These are phyloP conservation scores for Parascedosporium putredinis DNA, from an alignment of 2,329 filamentous ascomycete genomes.

Conservation along the genomic window DNA sequence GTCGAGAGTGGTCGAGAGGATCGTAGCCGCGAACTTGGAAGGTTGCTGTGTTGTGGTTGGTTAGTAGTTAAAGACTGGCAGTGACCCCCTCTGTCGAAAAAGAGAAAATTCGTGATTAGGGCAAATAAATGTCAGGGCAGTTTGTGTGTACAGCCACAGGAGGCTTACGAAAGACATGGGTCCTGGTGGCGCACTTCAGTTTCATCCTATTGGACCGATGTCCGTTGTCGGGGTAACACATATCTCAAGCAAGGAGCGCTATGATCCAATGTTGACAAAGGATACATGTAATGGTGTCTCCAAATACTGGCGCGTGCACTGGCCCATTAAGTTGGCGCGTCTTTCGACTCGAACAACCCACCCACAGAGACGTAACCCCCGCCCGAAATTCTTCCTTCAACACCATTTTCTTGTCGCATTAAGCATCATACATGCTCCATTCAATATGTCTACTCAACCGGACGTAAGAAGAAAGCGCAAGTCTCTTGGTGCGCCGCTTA, in stretches of 20 bases:
- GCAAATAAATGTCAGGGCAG: slow-evolving; percentile 9
- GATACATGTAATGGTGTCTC: slow-evolving; percentile 1
- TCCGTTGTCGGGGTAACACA: slow-evolving; percentile 4
- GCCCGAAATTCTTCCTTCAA: not conserved
- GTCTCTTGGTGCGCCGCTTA: slow-evolving; percentile 52
- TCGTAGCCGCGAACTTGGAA: slow-evolving; percentile 6
- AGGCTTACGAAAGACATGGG: not conserved
- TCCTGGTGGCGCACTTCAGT: no score
- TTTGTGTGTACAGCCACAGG: slow-evolving; percentile 1
- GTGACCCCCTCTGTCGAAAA: slow-evolving; percentile 2
- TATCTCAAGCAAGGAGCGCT: no score
- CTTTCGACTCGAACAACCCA: no score
- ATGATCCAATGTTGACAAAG: not conserved
- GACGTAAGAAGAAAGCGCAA: slow-evolving; percentile 53
- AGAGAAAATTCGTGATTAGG: slow-evolving; percentile 9
- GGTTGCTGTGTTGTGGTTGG: slow-evolving; percentile 9
- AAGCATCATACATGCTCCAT: not conserved
- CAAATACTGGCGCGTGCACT: no score
- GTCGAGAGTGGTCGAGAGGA: slow-evolving; percentile 7
- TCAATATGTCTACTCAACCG: slow-evolving; percentile 39
- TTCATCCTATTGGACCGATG: not conserved
- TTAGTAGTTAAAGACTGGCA: slow-evolving; percentile 5
- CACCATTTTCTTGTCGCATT: not conserved
- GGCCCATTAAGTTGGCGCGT: not conserved
- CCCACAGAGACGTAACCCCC: no score